A percentile compares a stretch with the other conserved stretches of the same genome.
phyloP scores from a whole-genome alignment of 1,139 yeast genomes.

The Blastobotrys illinoisensis region DNA sequence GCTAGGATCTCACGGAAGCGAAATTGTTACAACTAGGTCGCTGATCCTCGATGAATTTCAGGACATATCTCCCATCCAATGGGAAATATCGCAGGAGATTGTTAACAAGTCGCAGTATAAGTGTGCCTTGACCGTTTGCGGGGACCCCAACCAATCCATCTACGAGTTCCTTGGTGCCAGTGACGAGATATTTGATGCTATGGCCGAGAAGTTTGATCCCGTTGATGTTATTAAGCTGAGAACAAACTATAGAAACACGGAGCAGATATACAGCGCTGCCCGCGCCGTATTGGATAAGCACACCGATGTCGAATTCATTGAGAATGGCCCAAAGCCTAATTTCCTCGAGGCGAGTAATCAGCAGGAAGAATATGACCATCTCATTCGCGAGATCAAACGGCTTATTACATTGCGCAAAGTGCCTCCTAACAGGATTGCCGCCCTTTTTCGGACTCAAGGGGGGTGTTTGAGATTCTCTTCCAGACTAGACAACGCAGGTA shows the following conservation, averaged over 20 bases:
- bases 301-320: slow-evolving; percentile 3
- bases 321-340: neutral
- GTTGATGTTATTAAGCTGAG: slow-evolving; percentile 42
- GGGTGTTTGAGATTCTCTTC: neutral
- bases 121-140: slow-evolving; percentile 65
- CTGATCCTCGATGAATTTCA: slow-evolving; percentile 91
- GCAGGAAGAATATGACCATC: neutral
- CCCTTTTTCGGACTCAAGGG: neutral
- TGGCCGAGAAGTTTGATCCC: slow-evolving; percentile 45
- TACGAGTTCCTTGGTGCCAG: slow-evolving; percentile 84
- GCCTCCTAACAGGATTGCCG: neutral
- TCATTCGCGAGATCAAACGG: neutral
- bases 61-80: slow-evolving; percentile 76
- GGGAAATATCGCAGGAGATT: slow-evolving; percentile 58
- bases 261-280: slow-evolving; percentile 57
- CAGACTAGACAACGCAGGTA: neutral
- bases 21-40: slow-evolving; percentile 47
- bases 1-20: slow-evolving; percentile 39
- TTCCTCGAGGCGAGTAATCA: neutral
- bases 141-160: slow-evolving; percentile 94
- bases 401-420: neutral
- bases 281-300: slow-evolving; percentile 64
- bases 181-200: slow-evolving; percentile 54
- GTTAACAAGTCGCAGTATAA: slow-evolving; percentile 35
- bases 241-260: slow-evolving; percentile 68